Conservation (phyloP, 192 early-diverging fungal species). For the Gonapodya sp. region DNA sequence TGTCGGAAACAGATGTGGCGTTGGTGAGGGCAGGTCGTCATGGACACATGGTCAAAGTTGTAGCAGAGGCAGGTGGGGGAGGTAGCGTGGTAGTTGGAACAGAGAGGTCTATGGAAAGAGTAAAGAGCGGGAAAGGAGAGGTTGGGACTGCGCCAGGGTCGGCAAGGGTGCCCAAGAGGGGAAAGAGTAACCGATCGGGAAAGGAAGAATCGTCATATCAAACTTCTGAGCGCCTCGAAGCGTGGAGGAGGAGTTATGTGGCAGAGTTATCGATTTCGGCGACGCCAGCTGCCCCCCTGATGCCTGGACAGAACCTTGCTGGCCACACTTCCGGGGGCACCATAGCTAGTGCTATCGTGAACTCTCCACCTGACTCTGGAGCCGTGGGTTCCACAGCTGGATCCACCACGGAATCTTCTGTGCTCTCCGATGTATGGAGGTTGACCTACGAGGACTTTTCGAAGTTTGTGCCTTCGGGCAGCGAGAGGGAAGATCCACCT, state of each 20-base stretch:
- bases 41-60: background rate
- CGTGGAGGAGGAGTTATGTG: slow-evolving; percentile 1
- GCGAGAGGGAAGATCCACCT: background rate
- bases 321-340: no score
- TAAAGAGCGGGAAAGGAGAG: background rate
- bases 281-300: background rate
- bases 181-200: background rate
- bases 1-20: background rate
- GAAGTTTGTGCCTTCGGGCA: background rate
- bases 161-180: background rate
- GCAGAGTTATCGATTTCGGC: background rate
- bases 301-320: no score
- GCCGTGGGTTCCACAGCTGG: no score
- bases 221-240: background rate
- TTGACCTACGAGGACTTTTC: background rate
- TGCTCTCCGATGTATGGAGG: background rate
- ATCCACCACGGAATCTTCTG: no score
- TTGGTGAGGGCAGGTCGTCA: background rate
- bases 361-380: no score
- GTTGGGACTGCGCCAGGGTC: background rate
- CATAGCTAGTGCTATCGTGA: no score
- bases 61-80: background rate
- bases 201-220: background rate
- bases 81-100: background rate
- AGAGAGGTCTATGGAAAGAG: background rate